Conservation (phyloP, 164 flowering plant species). For the Paratinospora sagittata region DNA sequence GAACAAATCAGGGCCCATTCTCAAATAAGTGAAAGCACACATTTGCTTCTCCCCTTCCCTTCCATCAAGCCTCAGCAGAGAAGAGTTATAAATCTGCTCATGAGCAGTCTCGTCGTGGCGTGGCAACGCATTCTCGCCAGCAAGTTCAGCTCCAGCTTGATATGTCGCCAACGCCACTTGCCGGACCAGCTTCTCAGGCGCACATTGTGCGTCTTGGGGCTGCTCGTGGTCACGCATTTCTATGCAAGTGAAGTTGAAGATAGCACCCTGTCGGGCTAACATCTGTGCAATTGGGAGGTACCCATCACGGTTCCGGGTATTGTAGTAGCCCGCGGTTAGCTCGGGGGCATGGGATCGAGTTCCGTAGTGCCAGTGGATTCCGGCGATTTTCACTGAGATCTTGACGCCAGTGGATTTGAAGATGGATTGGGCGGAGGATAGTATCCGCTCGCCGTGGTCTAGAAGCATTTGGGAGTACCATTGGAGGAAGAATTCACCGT, state of each 20-base stretch:
- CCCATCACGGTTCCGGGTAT: constrained; percentile 79
- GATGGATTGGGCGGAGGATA: constrained; percentile 46
- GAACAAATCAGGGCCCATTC: constrained; percentile 80
- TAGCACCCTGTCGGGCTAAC: constrained; percentile 78
- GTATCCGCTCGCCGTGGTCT: constrained; percentile 76
- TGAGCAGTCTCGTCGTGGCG: constrained; percentile 72
- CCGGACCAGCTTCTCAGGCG: constrained; percentile 75
- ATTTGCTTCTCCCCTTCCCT: constrained; percentile 33
- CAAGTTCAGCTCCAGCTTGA: constrained; percentile 61
- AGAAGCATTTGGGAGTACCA: constrained; percentile 95
- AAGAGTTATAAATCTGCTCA: constrained; percentile 56
- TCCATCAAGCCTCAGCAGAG: constrained; percentile 36
- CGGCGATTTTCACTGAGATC: constrained; percentile 83
- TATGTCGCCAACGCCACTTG: constrained; percentile 73
- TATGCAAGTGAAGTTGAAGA: constrained; percentile 91
- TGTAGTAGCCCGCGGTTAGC: constrained; percentile 96
- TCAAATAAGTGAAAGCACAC: constrained; percentile 91
- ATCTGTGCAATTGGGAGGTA: constrained; percentile 80
- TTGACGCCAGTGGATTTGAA: constrained; percentile 48
- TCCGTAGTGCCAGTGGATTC: constrained; percentile 97
- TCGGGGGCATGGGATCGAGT: constrained; percentile 91
- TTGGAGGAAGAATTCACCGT: constrained; percentile 81
- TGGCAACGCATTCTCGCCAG: constrained; percentile 93
- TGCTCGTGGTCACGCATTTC: constrained; percentile 97
- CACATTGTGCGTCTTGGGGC: constrained; percentile 82